Conservation (phyloP, 192 early-diverging fungal species). For the Bifiguratus adelaidae region DNA sequence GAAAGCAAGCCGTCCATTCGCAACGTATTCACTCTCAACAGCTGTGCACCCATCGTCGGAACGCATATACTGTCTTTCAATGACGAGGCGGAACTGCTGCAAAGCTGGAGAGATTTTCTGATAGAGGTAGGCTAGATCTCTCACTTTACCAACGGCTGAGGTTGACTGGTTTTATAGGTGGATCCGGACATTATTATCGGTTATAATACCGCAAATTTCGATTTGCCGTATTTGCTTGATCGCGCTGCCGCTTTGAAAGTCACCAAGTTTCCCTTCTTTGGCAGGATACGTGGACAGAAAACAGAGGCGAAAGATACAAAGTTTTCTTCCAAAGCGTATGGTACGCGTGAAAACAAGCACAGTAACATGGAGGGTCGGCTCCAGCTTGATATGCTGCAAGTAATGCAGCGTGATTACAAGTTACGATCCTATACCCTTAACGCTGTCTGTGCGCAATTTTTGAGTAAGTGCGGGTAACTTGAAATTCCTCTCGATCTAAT, state of each 20-base stretch:
- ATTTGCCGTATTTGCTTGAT: conserved; percentile 93
- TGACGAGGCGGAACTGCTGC: conserved; percentile 67
- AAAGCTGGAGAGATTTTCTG: conserved; percentile 82
- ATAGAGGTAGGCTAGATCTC: conserved; percentile 20
- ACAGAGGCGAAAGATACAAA: conserved; percentile 68
- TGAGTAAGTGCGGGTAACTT: conserved; percentile 38
- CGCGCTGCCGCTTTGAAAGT: conserved; percentile 71
- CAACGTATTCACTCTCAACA: conserved; percentile 89
- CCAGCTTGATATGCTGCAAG: conserved; percentile 86
- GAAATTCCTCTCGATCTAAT: not conserved
- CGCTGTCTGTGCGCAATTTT: conserved; percentile 89
- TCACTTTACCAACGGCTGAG: no score
- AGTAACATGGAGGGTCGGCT: conserved; percentile 89
- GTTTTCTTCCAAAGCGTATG: conserved; percentile 91
- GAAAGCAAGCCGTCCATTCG: conserved; percentile 82
- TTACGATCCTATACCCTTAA: conserved; percentile 93
- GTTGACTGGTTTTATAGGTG: no score
- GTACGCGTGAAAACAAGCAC: conserved; percentile 82
- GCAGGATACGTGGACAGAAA: conserved; percentile 45
- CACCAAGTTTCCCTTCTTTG: conserved; percentile 71
- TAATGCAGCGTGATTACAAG: conserved; percentile 95
- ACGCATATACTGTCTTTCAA: conserved; percentile 76
- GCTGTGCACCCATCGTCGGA: conserved; percentile 87
- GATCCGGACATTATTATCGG: conserved; percentile 94
- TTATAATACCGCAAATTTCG: conserved; percentile 96